Evolutionary conservation across 306 rosid species (phyloP).

Genomic region (Astragalus membranaceus): DNA sequence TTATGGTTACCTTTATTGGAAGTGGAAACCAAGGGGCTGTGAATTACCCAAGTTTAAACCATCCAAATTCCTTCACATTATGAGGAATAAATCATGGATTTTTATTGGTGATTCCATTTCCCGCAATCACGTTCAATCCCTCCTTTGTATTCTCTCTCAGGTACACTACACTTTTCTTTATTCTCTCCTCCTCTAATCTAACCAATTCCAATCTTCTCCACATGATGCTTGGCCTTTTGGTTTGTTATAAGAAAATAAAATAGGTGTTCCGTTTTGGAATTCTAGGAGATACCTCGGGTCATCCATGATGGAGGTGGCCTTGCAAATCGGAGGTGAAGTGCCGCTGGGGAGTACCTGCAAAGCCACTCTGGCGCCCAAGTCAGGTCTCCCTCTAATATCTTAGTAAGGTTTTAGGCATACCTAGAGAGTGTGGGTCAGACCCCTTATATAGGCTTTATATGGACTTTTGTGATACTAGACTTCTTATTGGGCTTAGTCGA

Average conservation of each 20-base stretch:
- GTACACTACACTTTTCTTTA: conserved; percentile 5
- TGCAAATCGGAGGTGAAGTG: too few species aligned
- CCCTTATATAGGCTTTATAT: background rate
- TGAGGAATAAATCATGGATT: conserved; percentile 63
- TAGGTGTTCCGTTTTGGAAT: too few species aligned
- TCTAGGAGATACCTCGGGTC: too few species aligned
- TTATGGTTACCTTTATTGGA: conserved; percentile 63
- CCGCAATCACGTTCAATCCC: conserved; percentile 74
- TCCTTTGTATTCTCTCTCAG: conserved; percentile 77
- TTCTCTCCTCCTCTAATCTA: background rate
- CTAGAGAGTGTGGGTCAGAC: too few species aligned
- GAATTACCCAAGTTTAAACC: conserved; percentile 55
- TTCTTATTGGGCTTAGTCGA: too few species aligned
- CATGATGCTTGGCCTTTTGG: background rate
- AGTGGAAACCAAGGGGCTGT: conserved; percentile 70
- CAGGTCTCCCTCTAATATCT: too few species aligned
- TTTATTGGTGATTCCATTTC: conserved; percentile 85
- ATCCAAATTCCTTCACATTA: conserved; percentile 45
- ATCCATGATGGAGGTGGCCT: too few species aligned
- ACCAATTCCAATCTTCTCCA: background rate
- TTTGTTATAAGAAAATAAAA: too few species aligned
- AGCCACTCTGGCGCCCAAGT: too few species aligned
- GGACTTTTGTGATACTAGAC: background rate
- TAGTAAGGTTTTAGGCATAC: too few species aligned
- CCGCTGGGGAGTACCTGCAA: too few species aligned